Conservation (phyloP, 352 stramenopile genomes). For the Globisporangium echinulatum region DNA sequence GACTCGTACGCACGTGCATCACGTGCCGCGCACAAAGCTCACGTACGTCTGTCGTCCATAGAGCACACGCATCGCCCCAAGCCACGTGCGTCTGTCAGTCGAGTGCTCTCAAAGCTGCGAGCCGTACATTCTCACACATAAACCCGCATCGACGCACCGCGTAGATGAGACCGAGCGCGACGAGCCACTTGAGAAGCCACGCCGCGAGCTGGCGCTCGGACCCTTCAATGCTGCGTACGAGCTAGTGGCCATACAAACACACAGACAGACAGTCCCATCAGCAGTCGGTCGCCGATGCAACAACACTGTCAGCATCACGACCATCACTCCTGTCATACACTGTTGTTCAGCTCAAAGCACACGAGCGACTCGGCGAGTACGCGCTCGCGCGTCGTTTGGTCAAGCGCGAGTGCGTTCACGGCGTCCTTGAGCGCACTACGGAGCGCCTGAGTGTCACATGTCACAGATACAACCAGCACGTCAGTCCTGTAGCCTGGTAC, state of each 20-base stretch:
- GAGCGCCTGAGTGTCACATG: conserved; percentile 20
- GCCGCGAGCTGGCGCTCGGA: conserved; percentile 32
- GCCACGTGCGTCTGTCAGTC: not conserved
- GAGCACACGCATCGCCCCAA: not conserved
- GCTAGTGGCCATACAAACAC: conserved; percentile 14
- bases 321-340: conserved; percentile 20
- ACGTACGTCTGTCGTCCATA: conserved; percentile 8
- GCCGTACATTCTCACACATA: not conserved
- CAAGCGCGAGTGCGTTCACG: conserved; percentile 36
- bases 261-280: not conserved
- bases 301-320: not conserved
- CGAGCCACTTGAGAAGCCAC: conserved; percentile 56
- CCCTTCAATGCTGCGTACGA: conserved; percentile 62
- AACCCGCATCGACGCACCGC: conserved; percentile 20
- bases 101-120: not conserved
- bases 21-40: conserved; percentile 11
- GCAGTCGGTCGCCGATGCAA: too few species aligned
- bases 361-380: conserved; percentile 45
- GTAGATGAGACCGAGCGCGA: conserved; percentile 43
- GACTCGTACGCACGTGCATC: not conserved
- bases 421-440: conserved; percentile 50
- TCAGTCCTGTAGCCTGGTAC: too few species aligned
- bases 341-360: conserved; percentile 67
- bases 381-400: conserved; percentile 39
- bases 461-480: not conserved